Evolutionary conservation across 1,139 yeast genomes (phyloP).

Genomic region (Diutina siamensis): DNA sequence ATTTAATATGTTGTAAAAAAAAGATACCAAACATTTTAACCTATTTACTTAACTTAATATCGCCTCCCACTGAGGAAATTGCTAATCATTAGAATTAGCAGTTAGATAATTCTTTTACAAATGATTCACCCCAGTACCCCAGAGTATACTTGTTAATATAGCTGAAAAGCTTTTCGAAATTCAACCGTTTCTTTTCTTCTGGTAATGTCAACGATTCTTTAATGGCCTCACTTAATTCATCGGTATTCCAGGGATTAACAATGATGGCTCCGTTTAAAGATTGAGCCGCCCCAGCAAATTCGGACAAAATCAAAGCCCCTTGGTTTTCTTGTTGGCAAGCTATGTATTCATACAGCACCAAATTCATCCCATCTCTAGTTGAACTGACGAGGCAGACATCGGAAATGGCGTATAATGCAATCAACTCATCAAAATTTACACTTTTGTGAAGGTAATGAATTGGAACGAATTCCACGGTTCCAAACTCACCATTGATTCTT

Average conservation of each 20-base stretch:
- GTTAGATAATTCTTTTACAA: constrained; percentile 73
- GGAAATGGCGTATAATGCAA: constrained; percentile 71
- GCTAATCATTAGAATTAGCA: background rate
- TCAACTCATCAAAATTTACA: constrained; percentile 81
- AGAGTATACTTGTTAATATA: constrained; percentile 91
- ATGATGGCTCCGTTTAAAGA: constrained; percentile 85
- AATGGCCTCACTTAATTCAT: constrained; percentile 79
- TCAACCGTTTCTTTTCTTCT: constrained; percentile 62
- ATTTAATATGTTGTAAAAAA: background rate
- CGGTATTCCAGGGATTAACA: constrained; percentile 98
- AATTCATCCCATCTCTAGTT: constrained; percentile 97
- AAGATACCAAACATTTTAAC: background rate
- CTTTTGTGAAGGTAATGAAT: constrained; percentile 94
- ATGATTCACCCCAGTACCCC: constrained; percentile 94
- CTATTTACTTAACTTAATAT: too few species aligned
- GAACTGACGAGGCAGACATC: constrained; percentile 91
- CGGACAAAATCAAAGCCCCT: constrained; percentile 80
- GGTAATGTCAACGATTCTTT: constrained; percentile 81
- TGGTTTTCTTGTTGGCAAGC: constrained; percentile 86
- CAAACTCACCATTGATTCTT: constrained; percentile 89
- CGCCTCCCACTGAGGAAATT: too few species aligned
- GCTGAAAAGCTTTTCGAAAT: constrained; percentile 71
- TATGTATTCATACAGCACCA: constrained; percentile 90
- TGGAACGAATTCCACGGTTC: constrained; percentile 95
- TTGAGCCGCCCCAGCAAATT: constrained; percentile 99